A percentile compares a stretch with the other conserved stretches of the same genome.
Evolutionary conservation across 805 yeast genomes (phyloP).

Genomic region (Ogataea pignaliae): DNA sequence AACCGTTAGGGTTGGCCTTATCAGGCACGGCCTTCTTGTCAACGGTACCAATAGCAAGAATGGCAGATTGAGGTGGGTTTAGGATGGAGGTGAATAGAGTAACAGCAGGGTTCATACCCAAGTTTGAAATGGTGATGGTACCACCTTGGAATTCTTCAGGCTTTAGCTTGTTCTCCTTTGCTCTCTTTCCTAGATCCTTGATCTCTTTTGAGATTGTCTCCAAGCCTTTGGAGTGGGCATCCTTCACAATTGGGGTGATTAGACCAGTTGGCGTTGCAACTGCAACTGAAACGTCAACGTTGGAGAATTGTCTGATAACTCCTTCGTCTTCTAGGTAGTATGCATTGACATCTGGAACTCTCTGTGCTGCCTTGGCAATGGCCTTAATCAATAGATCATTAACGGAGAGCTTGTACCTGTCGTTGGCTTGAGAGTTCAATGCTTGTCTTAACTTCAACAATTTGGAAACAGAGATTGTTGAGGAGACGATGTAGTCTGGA

Average conservation of each 20-base stretch:
- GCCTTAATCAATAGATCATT: constrained; percentile 95
- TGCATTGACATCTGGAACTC: constrained; percentile 92
- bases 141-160: constrained; percentile 99
- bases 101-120: constrained; percentile 98
- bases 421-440: constrained; percentile 79
- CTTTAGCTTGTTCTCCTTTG: constrained; percentile 83
- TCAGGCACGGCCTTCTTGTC: constrained; percentile 93
- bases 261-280: constrained; percentile 98
- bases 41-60: constrained; percentile 90
- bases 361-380: constrained; percentile 79
- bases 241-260: constrained; percentile 90
- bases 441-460: constrained; percentile 88
- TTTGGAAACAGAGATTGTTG: constrained; percentile 82
- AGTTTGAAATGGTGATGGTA: constrained; percentile 95
- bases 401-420: constrained; percentile 84
- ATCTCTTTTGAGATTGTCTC: constrained; percentile 74
- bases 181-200: constrained; percentile 94
- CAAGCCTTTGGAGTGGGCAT: constrained; percentile 86
- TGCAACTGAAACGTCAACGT: constrained; percentile 96
- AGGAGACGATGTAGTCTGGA: constrained; percentile 91
- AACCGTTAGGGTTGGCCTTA: constrained; percentile 83
- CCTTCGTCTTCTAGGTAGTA: constrained; percentile 89
- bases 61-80: constrained; percentile 96
- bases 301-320: constrained; percentile 84
- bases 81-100: constrained; percentile 90